Percentiles rank a stretch among this genome's conserved stretches.
Evolutionary conservation across 768 basidiomycete species (phyloP).

Genomic region (Russula abietina): DNA sequence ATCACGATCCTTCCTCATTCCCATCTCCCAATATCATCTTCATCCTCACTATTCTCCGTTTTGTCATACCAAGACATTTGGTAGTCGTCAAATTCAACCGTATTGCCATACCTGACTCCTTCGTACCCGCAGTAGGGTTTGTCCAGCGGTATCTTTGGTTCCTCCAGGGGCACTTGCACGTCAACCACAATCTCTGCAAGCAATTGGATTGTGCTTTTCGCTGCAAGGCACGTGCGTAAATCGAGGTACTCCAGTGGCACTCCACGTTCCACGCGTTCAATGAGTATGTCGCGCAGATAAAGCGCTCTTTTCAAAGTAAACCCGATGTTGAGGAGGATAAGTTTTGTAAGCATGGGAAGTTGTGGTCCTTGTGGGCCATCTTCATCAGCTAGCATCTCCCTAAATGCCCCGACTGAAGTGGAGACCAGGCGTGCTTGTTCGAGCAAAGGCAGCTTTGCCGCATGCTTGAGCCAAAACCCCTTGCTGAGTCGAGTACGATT

Average conservation of each 20-base stretch:
- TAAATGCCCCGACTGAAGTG: neutral
- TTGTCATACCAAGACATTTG: no score
- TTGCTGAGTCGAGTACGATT: neutral
- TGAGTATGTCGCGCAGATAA: neutral
- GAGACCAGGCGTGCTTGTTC: neutral
- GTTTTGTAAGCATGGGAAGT: neutral
- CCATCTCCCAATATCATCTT: no score
- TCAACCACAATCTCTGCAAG: neutral
- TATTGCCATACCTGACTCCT: no score
- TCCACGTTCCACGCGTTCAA: neutral
- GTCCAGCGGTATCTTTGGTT: no score
- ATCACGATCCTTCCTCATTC: no score
- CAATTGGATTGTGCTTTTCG: conserved; percentile 26
- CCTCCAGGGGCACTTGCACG: neutral
- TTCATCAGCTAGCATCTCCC: no score
- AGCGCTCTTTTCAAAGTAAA: neutral
- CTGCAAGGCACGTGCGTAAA: neutral
- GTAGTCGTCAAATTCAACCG: no score
- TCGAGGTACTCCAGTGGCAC: neutral
- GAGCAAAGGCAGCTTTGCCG: neutral
- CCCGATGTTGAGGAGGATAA: neutral
- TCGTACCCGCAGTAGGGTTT: no score
- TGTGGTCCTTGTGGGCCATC: neutral
- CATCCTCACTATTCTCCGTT: no score
- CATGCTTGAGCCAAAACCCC: neutral